A percentile compares a stretch with the other conserved stretches of the same genome.
Conservation (phyloP, 1,139 yeast genomes). For the Taphrina wiesneri region DNA sequence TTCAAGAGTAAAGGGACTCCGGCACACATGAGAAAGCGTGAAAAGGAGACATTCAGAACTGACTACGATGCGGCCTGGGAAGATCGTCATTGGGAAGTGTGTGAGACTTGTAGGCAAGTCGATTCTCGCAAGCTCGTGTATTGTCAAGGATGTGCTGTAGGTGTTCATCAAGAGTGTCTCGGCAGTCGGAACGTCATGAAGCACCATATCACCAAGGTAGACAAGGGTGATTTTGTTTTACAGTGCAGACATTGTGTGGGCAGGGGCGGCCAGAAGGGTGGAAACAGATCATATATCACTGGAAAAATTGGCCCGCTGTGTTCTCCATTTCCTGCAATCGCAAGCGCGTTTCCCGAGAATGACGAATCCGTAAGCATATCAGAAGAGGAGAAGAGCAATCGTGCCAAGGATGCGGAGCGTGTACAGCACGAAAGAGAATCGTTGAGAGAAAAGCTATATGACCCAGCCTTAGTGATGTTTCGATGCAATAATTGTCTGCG, state of each 20-base stretch:
- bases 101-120: slow-evolving; percentile 33
- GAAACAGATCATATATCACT: slow-evolving; percentile 36
- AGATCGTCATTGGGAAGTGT: slow-evolving; percentile 36
- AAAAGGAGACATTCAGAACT: not conserved
- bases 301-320: slow-evolving; percentile 33
- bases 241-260: slow-evolving; percentile 38
- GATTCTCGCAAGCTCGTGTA: slow-evolving; percentile 31
- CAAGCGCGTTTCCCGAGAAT: not conserved
- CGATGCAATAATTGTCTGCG: slow-evolving; percentile 26
- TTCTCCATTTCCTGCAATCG: slow-evolving; percentile 17
- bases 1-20: not conserved
- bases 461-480: slow-evolving; percentile 20
- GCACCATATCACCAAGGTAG: slow-evolving; percentile 29
- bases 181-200: slow-evolving; percentile 1
- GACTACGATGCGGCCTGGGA: slow-evolving; percentile 35
- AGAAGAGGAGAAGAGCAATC: slow-evolving; percentile 1
- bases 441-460: slow-evolving; percentile 2
- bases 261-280: slow-evolving; percentile 17
- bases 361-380: not conserved
- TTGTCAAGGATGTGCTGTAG: slow-evolving; percentile 40
- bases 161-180: slow-evolving; percentile 37
- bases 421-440: slow-evolving; percentile 2
- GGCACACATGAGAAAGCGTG: slow-evolving; percentile 3
- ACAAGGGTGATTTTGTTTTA: slow-evolving; percentile 29
- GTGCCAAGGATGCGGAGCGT: slow-evolving; percentile 14